phyloP scores from a whole-genome alignment of 1,284 basidiomycete species.

The Fomitopsis pinicola region DNA sequence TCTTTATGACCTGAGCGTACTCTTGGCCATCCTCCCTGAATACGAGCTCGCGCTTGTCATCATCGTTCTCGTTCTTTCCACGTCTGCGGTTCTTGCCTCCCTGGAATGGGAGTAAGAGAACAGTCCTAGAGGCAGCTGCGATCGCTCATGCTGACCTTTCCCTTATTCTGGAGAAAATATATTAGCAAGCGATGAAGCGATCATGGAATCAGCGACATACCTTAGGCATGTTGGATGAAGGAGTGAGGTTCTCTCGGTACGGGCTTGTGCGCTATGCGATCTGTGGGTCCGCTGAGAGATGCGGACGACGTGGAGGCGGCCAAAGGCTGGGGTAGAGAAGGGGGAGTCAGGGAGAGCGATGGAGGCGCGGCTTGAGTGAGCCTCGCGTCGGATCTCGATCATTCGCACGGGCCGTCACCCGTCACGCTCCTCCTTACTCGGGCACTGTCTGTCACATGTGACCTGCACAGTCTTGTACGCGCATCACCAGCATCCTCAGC shows the following conservation, averaged over 20 bases:
- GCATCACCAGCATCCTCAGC: constrained; percentile 22
- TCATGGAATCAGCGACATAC: constrained; percentile 26
- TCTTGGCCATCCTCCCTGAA: constrained; percentile 99
- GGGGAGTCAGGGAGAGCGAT: constrained; percentile 1
- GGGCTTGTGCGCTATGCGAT: neutral
- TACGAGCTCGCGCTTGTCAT: constrained; percentile 97
- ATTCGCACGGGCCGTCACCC: constrained; percentile 4
- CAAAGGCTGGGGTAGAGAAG: neutral
- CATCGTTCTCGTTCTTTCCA: constrained; percentile 99
- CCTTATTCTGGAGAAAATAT: constrained; percentile 59
- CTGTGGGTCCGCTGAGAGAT: neutral
- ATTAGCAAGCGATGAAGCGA: constrained; percentile 15
- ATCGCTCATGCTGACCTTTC: constrained; percentile 53
- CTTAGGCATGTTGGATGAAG: constrained; percentile 49
- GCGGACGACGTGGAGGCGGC: constrained; percentile 1
- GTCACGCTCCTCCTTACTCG: neutral
- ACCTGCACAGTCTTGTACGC: constrained; percentile 15
- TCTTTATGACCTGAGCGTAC: constrained; percentile 98
- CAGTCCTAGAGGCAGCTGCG: neutral
- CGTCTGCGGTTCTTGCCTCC: constrained; percentile 99
- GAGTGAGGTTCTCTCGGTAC: neutral
- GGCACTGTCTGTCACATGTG: constrained; percentile 1
- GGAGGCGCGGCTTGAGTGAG: neutral
- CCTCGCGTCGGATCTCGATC: constrained; percentile 1
- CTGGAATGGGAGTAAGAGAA: constrained; percentile 36